Percentiles rank a stretch among this genome's conserved stretches.
Conservation (phyloP, 1,284 basidiomycete genomes). For the Ganoderma multipileum region DNA sequence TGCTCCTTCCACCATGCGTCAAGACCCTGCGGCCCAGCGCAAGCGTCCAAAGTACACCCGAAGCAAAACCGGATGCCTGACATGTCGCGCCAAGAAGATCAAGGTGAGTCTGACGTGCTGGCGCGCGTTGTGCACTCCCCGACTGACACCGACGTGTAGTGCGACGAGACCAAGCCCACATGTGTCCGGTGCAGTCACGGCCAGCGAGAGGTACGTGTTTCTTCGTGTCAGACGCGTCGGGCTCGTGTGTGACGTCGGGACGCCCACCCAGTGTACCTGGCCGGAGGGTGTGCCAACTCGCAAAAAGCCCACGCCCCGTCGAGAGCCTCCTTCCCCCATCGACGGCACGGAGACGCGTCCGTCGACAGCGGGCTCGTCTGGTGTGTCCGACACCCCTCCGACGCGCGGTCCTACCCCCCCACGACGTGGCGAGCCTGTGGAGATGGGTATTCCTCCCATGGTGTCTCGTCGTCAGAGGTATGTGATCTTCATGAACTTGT, state of each 20-base stretch:
- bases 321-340: slow-evolving; percentile 44
- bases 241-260: slow-evolving; percentile 12
- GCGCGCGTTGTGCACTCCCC: slow-evolving; percentile 14
- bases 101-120: slow-evolving; percentile 60
- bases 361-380: slow-evolving; percentile 69
- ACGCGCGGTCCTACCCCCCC: slow-evolving; percentile 69
- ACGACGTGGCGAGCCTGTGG: slow-evolving; percentile 50
- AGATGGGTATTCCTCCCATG: slow-evolving; percentile 58
- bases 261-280: slow-evolving; percentile 73
- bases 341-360: slow-evolving; percentile 56
- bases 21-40: slow-evolving; percentile 59
- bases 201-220: slow-evolving; percentile 69
- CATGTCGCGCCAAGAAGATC: slow-evolving; percentile 86
- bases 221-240: slow-evolving; percentile 28
- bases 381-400: slow-evolving; percentile 69
- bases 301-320: slow-evolving; percentile 58
- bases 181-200: slow-evolving; percentile 83
- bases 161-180: slow-evolving; percentile 82
- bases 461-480: slow-evolving; percentile 62
- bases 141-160: slow-evolving; percentile 51
- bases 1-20: slow-evolving; percentile 45
- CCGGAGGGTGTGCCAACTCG: slow-evolving; percentile 72
- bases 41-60: slow-evolving; percentile 88
- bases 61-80: slow-evolving; percentile 85
- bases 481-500: not conserved